Evolutionary conservation across 192 early-diverging fungal genomes (phyloP), one percentile per base, ranked within the genome.

Genomic region (Podila epicladia): DNA sequence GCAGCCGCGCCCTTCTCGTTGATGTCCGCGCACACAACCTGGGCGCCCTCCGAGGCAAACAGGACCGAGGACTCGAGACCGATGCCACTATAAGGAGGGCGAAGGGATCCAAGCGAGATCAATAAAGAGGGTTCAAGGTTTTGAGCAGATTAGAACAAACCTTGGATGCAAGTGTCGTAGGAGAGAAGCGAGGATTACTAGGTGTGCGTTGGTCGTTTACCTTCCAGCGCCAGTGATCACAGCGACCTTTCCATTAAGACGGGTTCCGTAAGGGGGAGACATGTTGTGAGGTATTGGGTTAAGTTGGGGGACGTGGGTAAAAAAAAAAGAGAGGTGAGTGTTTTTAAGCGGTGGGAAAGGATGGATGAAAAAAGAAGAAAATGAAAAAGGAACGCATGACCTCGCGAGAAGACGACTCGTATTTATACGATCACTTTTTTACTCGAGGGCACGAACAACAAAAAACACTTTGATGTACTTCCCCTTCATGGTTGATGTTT

Each of bases 151-250:
- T 33, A 33, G 45, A 45, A 12, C 1, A 45, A 17, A 37, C 9
- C 2, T 1, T 45, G 41, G 41, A 41, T 2, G 15, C 29, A 9
- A 2, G 41, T 1, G 41, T 6, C 13, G 41, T 45, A 11, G 41
- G 41, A 45, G 13, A 3, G 12, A 45, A 0, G 41, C 11, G 41
- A 17, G 41, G n/a, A 6, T 55, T 55, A n/a, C 7, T 53, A 11
- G 8, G 2, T 53, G 11, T 35, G 6, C 33, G 33, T 33, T 33
- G 33, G 6, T 33, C 41, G 41, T 45, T 45, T 86, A 91, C 93
- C 91, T 89, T 70, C 89, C 93, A 63, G 92, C 92, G 64, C 94
- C 94, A 61, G 94, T 96, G 64, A 96, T 89, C 66, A 96, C 84
- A 22, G 92, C 93, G 22, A 96, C 94, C 83, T 95, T 96, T 38